Evolutionary conservation across 805 yeast genomes (phyloP).

Genomic region (Yamadazyma sp.): DNA sequence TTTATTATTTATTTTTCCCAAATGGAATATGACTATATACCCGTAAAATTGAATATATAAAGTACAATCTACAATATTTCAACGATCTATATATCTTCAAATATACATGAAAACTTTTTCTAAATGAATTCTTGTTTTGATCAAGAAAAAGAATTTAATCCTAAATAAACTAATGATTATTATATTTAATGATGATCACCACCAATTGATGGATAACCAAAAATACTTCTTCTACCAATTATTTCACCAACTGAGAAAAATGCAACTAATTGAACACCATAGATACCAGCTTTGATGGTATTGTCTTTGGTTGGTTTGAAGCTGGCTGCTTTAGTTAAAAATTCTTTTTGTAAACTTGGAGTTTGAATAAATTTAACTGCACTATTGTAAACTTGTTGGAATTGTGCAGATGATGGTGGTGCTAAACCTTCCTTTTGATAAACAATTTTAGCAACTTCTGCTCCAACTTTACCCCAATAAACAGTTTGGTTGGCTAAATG

Average conservation of each 20-base stretch:
- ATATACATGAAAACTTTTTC: neutral
- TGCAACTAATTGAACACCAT: constrained; percentile 82
- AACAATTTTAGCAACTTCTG: constrained; percentile 68
- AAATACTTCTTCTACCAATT: constrained; percentile 90
- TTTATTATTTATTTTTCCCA: too few species aligned
- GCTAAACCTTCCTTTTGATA: constrained; percentile 90
- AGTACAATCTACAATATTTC: too few species aligned
- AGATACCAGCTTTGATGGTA: constrained; percentile 65
- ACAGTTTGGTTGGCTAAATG: constrained; percentile 51
- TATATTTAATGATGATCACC: constrained; percentile 45
- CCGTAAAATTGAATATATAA: too few species aligned
- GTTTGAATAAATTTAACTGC: constrained; percentile 35
- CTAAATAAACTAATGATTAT: too few species aligned
- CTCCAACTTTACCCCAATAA: constrained; percentile 76
- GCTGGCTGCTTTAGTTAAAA: constrained; percentile 44
- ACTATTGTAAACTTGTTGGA: constrained; percentile 67
- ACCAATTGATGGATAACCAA: constrained; percentile 76
- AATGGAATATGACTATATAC: too few species aligned
- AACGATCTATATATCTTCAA: too few species aligned
- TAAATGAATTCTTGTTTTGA: neutral
- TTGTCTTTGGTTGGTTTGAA: constrained; percentile 52
- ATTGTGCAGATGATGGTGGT: constrained; percentile 78
- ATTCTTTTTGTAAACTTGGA: constrained; percentile 56
- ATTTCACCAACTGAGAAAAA: constrained; percentile 93
- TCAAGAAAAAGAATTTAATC: neutral